Evolutionary conservation across 306 rosid genomes (phyloP).

Genomic region (Vigna unguiculata): DNA sequence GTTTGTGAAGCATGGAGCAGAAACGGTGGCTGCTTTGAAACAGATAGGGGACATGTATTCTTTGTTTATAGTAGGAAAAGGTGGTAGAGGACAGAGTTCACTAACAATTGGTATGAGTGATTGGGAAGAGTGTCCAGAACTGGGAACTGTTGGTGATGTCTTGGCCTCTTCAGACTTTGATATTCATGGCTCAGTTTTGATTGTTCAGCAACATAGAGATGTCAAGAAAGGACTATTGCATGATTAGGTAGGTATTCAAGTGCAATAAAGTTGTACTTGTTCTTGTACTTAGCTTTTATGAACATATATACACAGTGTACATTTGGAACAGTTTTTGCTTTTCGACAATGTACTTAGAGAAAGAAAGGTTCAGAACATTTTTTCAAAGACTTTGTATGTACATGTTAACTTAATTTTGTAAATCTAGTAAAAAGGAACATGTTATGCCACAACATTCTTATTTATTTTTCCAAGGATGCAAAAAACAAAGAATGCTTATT

Average conservation of each 20-base stretch:
- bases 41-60: constrained; percentile 84
- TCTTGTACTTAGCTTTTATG: constrained; percentile 34
- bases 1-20: constrained; percentile 65
- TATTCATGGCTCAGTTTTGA: constrained; percentile 76
- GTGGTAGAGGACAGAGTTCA: constrained; percentile 81
- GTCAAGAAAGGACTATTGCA: constrained; percentile 57
- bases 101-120: constrained; percentile 88
- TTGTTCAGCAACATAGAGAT: constrained; percentile 85
- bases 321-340: constrained; percentile 10
- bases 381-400: not conserved
- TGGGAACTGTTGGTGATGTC: constrained; percentile 95
- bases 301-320: constrained; percentile 44
- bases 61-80: constrained; percentile 82
- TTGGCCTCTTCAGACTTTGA: constrained; percentile 89
- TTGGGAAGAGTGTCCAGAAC: constrained; percentile 97
- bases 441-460: not conserved
- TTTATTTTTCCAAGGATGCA: not conserved
- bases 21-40: constrained; percentile 66
- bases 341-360: not conserved
- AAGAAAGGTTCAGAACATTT: not conserved
- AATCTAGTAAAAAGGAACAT: too few species aligned
- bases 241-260: constrained; percentile 36
- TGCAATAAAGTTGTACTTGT: constrained; percentile 27
- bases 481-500: not conserved
- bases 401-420: not conserved